Evolutionary conservation across 164 flowering plant genomes (phyloP), one percentile per base, ranked within the genome.

Genomic region (Annona squamosa): DNA sequence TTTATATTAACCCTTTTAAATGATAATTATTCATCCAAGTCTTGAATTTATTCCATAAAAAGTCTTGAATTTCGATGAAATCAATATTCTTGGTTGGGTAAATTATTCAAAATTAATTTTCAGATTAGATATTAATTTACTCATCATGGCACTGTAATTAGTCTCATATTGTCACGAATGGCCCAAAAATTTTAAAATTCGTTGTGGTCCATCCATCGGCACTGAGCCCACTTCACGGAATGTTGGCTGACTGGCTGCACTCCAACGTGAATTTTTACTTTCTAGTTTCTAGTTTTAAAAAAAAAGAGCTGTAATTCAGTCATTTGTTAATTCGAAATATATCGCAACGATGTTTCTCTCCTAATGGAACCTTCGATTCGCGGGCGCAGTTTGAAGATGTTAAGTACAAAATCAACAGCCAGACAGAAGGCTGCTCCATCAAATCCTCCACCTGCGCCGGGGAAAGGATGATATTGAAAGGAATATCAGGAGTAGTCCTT

Each of bases 401-500:
- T 12, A 81, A 74, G 3, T 88, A 84, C 85, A 83, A 66, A 72
- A 80, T 86, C 43, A 63, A 26, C 64, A 43, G 59, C 59, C 9
- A 52, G 69, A 64, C 67, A 70, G 66, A 70, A 37, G 26, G 37
- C 42, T 18, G 26, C 3, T 7, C 46, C 0, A 19, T 37, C 46
- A 44, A 19, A 65, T 6, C 74, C 7, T 68, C 48, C 26, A 9
- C 73, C 12, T 6, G 18, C 3, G 19, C 5, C 46, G 65, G 75
- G 45, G 87, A 86, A 61, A 86, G 81, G 71, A 3, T n/a, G 13
- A 89, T 92, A 63, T 70, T 92, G 44, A 92, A 86, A 46, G 89
- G 89, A 0, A 19, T 90, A 7, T 65, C 88, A 0, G 97, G 97
- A 12, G 46, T 77, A 2, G 91, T 90, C 12, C 48, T 19, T 0